phyloP scores from a whole-genome alignment of 169 alveolate genomes.

The Fabrea salina region DNA sequence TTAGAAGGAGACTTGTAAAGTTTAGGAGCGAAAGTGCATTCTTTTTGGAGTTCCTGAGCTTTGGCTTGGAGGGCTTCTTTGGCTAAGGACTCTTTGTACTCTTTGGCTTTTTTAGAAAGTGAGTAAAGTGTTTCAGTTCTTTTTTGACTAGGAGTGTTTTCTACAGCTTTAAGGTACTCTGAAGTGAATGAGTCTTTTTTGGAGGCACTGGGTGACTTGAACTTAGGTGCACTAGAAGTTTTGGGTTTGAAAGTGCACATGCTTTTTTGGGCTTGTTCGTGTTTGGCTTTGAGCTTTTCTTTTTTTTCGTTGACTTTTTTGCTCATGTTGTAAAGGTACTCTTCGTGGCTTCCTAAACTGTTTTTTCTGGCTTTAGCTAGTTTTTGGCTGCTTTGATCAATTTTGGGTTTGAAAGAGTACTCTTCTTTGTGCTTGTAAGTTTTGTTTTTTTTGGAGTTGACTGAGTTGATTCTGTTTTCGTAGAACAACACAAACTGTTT shows the following conservation, averaged over 20 bases:
- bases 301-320: constrained; percentile 1
- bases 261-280: not conserved
- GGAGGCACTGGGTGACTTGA: not conserved
- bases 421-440: not conserved
- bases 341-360: constrained; percentile 16
- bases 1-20: not conserved
- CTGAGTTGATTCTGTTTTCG: not conserved
- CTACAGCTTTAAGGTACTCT: not conserved
- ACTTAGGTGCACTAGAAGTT: not conserved
- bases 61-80: not conserved
- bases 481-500: not conserved
- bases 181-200: not conserved
- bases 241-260: constrained; percentile 7
- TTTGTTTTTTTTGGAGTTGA: not conserved
- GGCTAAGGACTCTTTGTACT: not conserved
- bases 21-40: constrained; percentile 17
- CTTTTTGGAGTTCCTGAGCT: not conserved
- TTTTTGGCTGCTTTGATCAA: not conserved
- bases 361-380: not conserved
- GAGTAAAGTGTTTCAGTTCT: not conserved
- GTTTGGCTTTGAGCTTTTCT: not conserved
- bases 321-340: not conserved
- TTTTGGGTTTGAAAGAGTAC: not conserved
- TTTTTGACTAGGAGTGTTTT: not conserved
- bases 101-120: not conserved